Base-by-base conservation (phyloP, 441 rosid genomes). In the Arabidopsis hybrid region DNA sequence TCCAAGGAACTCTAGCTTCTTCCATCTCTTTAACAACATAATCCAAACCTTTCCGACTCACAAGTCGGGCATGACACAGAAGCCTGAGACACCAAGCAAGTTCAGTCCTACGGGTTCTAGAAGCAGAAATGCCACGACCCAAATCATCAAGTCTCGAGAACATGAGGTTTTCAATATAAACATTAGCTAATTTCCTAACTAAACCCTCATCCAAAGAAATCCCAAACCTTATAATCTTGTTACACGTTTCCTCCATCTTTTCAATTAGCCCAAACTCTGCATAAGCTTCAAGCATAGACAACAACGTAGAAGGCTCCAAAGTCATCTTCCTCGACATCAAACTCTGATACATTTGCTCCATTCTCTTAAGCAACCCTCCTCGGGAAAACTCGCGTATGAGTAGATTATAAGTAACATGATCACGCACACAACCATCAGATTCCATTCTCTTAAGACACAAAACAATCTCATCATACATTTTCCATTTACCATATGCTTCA, bases 81-180 rank as follows among this genome's bases (percentile, higher is more conserved):
- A 86, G 87, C 56, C 86, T 85, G 5, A 90, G 72, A 79, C 87
- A 90, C 97, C 94, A 92, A 50, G 80, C 79, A 18, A 88, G 81
- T 53, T 86, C 82, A 0, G 72, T 78, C 74, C 81, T 77, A 65
- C 89, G 85, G 4, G 76, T 74, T 79, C 71, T 82, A 14, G 84
- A 78, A 50, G 81, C 74, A 55, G 80, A 73, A 79, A 82, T 82
- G 77, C 83, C 80, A 58, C 72, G 51, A 38, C 86, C 96, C 80
- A 90, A 53, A 62, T 83, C 85, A 63, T 84, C 86, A 43, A 92
- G 78, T 35, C 91, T 87, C 4, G 97, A 92, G 60, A 84, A 90
- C 97, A 92, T 92, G 31, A 73, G 72, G 75, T 84, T 85, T 40
- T 79, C 77, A 11, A 92, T 83, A 40, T 92, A 88, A 78, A 86